phyloP scores from a whole-genome alignment of 495 filamentous ascomycete genomes.

The Lentithecium fluviatile region DNA sequence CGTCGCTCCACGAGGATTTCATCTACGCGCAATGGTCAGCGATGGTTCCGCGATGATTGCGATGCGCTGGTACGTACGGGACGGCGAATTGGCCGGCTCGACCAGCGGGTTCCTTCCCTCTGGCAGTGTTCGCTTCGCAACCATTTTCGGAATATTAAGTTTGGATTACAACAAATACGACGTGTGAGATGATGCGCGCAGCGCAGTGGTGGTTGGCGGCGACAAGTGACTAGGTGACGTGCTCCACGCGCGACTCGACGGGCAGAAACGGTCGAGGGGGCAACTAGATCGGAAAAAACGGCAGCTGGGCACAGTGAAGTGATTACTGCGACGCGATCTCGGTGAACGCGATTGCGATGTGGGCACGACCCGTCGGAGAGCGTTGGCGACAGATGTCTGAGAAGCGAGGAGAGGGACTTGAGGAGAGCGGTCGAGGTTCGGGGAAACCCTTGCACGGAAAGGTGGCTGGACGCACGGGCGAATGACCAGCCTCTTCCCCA shows the following conservation, averaged over 20 bases:
- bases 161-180: conserved; percentile 38
- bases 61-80: conserved; percentile 52
- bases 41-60: conserved; percentile 23
- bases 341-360: background rate
- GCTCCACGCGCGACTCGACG: conserved; percentile 5
- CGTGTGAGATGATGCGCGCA: conserved; percentile 32
- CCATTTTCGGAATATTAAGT: conserved; percentile 51
- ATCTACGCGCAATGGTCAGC: conserved; percentile 55
- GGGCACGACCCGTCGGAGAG: background rate
- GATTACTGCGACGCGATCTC: conserved; percentile 6
- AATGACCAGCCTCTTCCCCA: conserved; percentile 21
- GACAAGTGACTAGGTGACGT: conserved; percentile 13
- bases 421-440: conserved; percentile 3
- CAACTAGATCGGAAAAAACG: background rate
- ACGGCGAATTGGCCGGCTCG: conserved; percentile 65
- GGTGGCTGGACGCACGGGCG: conserved; percentile 8
- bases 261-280: background rate
- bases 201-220: conserved; percentile 12
- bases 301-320: conserved; percentile 19
- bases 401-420: conserved; percentile 5
- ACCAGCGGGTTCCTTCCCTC: conserved; percentile 74
- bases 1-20: conserved; percentile 79
- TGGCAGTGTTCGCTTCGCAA: conserved; percentile 61
- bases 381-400: too few relatives aligned
- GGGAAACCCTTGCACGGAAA: background rate